phyloP scores from a whole-genome alignment of 169 alveolate species.

The Perkinsus olseni region DNA sequence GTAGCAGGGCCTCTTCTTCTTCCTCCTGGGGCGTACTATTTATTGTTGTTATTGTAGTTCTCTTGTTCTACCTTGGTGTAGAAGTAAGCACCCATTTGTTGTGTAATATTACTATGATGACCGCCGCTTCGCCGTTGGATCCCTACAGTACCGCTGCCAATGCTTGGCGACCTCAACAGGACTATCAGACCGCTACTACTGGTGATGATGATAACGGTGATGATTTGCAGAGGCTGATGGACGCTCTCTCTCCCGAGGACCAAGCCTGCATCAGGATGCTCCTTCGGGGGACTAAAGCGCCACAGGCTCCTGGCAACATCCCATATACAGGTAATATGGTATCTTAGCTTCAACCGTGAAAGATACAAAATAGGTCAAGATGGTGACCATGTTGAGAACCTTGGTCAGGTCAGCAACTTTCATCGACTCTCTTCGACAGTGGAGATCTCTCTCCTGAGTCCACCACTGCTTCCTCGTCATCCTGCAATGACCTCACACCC shows the following conservation, averaged over 20 bases:
- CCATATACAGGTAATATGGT: neutral
- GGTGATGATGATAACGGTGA: neutral
- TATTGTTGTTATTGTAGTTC: too few relatives aligned
- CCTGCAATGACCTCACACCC: neutral
- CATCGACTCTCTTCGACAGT: neutral
- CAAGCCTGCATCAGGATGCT: neutral
- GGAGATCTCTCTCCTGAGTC: neutral
- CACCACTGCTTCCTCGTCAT: neutral
- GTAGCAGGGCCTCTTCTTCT: too few relatives aligned
- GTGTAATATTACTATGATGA: neutral
- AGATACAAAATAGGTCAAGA: neutral
- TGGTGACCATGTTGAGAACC: neutral
- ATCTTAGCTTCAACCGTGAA: neutral
- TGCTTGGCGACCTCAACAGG: neutral
- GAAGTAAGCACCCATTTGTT: too few relatives aligned
- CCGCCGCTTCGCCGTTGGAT: neutral
- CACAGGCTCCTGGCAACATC: neutral
- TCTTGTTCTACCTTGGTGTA: too few relatives aligned
- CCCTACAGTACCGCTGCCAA: neutral
- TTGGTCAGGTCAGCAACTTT: neutral
- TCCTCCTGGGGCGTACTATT: too few relatives aligned
- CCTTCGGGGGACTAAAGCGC: neutral
- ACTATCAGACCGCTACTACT: neutral
- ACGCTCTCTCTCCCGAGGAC: neutral
- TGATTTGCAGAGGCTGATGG: neutral